Conservation (phyloP, 164 flowering plant species). For the Kingdonia uniflora region DNA sequence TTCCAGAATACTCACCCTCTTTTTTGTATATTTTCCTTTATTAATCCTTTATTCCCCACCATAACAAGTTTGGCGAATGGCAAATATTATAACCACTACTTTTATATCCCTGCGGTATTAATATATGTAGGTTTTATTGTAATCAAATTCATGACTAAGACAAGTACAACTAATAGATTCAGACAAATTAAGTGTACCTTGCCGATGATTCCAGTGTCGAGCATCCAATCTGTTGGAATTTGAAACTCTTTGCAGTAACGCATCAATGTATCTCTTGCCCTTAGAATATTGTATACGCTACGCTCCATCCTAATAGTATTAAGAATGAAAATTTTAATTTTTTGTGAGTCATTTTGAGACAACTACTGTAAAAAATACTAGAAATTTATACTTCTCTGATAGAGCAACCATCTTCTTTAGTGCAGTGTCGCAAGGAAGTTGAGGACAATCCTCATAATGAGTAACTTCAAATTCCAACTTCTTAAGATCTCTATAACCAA, state of each 20-base stretch:
- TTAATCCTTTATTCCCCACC: too few species aligned
- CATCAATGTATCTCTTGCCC: slow-evolving; percentile 61
- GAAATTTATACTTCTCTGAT: slow-evolving; percentile 68
- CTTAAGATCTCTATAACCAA: slow-evolving; percentile 77
- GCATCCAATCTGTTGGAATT: slow-evolving; percentile 92
- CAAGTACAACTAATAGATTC: too few species aligned
- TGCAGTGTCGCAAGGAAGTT: slow-evolving; percentile 59
- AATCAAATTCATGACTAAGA: too few species aligned
- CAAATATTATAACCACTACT: too few species aligned
- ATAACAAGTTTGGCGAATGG: too few species aligned
- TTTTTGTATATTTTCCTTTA: too few species aligned
- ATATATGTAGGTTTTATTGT: too few species aligned
- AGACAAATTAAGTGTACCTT: slow-evolving; percentile 35
- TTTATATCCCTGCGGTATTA: too few species aligned
- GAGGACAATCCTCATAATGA: slow-evolving; percentile 51
- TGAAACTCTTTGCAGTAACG: slow-evolving; percentile 60
- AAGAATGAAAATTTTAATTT: background rate
- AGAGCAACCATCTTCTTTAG: slow-evolving; percentile 74
- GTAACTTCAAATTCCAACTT: slow-evolving; percentile 71
- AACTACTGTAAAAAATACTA: background rate
- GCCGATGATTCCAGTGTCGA: slow-evolving; percentile 67
- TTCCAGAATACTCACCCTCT: too few species aligned
- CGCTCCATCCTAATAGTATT: slow-evolving; percentile 59
- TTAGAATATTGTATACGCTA: slow-evolving; percentile 44
- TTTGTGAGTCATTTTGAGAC: background rate